Conservation (phyloP, 1,284 basidiomycete species). For the Prillingera fragicola region DNA sequence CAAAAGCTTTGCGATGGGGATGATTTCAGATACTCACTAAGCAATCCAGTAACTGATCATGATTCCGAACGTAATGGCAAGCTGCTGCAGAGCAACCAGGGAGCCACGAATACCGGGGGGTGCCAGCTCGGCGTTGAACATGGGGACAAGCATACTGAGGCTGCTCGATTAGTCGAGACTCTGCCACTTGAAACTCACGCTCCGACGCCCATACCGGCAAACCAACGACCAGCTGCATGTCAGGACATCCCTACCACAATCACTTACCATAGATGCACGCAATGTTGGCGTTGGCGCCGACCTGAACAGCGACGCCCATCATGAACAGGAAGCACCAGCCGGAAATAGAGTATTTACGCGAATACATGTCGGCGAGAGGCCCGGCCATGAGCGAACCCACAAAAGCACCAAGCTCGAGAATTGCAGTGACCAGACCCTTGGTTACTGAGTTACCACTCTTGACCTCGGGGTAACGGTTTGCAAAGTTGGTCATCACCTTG, state of each 20-base stretch:
- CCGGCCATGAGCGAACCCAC: conserved; percentile 42
- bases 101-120: conserved; percentile 77
- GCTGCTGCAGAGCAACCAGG: conserved; percentile 72
- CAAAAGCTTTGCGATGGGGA: no score
- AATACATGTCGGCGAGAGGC: conserved; percentile 38
- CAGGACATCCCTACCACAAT: background rate
- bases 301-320: conserved; percentile 39
- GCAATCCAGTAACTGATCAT: conserved; percentile 59
- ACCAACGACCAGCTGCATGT: conserved; percentile 30
- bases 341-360: conserved; percentile 44
- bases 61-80: conserved; percentile 63
- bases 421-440: conserved; percentile 36
- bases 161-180: no score
- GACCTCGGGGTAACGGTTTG: conserved; percentile 24
- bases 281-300: conserved; percentile 30
- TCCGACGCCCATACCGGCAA: conserved; percentile 46
- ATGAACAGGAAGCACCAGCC: conserved; percentile 45
- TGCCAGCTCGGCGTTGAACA: conserved; percentile 69
- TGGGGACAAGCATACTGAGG: conserved; percentile 45
- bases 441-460: conserved; percentile 11
- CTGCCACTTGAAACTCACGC: no score
- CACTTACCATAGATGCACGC: conserved; percentile 39
- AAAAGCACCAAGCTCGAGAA: conserved; percentile 41
- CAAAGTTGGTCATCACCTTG: conserved; percentile 43
- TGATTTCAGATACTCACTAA: conserved; percentile 41